Evolutionary conservation across 257 asterid genomes (phyloP), one percentile per base, ranked within the genome.

Genomic region (Solanum corneliomulleri): DNA sequence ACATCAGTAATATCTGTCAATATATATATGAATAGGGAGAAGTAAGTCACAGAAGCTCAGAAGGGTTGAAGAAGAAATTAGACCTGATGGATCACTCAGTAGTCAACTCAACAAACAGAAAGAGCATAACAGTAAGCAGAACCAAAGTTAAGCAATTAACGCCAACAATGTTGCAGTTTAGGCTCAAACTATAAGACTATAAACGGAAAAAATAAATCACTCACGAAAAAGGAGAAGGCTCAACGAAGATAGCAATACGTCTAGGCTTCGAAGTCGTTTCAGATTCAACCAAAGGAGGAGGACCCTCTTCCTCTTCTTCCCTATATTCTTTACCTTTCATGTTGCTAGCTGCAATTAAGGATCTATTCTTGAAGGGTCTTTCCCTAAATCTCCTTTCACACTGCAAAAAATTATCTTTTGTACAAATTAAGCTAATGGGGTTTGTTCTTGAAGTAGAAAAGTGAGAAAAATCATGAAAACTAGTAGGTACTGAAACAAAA

Each of bases 181-280:
- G 39, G 27, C 49, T 1, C 66, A 49, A 29, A 80, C 31, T n/a
- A 20, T 27, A 78, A 84, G 70, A 84, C 9, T 39, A 20, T 33
- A 72, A 85, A 14, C 10, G 44, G 75, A 29, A 3, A 25, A 3
- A 3, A 20, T n/a, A n/a, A 76, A 71, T n/a, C 13, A 91, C 99
- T 96, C 91, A 97, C 99, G 99, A 90, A 86, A 97, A 97, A 84
- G 99, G 99, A 87, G 99, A 97, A 18, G 99, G 99, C 93, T 97
- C 99, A 85, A 97, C 98, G 89, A 96, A 97, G 41, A 97, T 96
- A 88, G 96, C 99, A 90, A 97, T 97, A 76, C 99, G 98, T 88
- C 94, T 91, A 35, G 99, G 98, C 87, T 86, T 93, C 15, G 97
- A 90, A 90, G 74, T 86, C 78, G 89, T 88, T 92, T 95, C 98